phyloP scores from a whole-genome alignment of 2,329 filamentous ascomycete species.

The Graphilbum sp. region DNA sequence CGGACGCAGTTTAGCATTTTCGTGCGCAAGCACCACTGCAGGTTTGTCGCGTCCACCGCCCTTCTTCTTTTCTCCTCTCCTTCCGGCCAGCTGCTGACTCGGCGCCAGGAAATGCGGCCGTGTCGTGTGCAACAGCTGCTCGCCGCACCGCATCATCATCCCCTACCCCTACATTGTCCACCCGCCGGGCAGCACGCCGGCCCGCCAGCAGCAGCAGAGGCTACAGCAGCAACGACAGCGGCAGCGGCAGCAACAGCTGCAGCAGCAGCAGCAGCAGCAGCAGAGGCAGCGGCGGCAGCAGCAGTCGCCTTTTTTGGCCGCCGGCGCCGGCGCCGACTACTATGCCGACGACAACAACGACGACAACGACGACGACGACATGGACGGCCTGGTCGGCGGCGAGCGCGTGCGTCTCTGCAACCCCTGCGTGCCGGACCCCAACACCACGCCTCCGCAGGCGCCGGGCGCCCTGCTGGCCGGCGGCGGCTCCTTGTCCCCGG shows the following conservation, averaged over 20 bases:
- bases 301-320: not conserved
- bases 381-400: slow-evolving; percentile 31
- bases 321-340: slow-evolving; percentile 10
- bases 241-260: too few species aligned
- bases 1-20: slow-evolving; percentile 64
- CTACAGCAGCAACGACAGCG: not conserved
- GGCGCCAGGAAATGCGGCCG: slow-evolving; percentile 70
- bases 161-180: slow-evolving; percentile 85
- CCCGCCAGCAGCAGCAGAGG: not conserved
- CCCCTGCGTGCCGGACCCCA: slow-evolving; percentile 45
- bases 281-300: not conserved
- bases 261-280: not conserved
- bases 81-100: not conserved
- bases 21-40: slow-evolving; percentile 84
- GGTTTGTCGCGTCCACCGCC: slow-evolving; percentile 28
- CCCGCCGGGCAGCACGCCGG: slow-evolving; percentile 38
- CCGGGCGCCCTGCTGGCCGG: too few species aligned
- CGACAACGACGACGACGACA: slow-evolving; percentile 7
- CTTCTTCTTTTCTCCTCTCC: not conserved
- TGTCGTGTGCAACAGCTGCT: slow-evolving; percentile 80
- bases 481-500: not conserved
- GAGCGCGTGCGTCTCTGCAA: slow-evolving; percentile 44
- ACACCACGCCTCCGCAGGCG: slow-evolving; percentile 36
- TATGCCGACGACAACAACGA: too few species aligned
- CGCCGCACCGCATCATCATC: slow-evolving; percentile 87